These are phyloP conservation scores for Theobroma grandiflorum DNA, from an alignment of 441 rosid species.

Conservation along the genomic window DNA sequence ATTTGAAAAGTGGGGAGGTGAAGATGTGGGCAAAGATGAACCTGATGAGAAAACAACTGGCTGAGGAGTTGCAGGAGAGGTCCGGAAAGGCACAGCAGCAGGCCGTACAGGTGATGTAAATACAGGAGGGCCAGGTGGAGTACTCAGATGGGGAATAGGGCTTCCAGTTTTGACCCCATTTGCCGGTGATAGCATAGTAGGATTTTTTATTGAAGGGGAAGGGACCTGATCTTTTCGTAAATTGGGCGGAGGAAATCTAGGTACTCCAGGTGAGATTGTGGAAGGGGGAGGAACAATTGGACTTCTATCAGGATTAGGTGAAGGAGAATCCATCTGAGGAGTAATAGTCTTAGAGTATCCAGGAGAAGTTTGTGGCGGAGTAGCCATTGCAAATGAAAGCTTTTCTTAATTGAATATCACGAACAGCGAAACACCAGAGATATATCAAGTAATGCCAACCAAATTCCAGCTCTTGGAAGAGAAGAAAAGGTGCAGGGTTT, in stretches of 20 bases:
- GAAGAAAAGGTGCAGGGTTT: not conserved
- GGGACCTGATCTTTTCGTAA: constrained; percentile 67
- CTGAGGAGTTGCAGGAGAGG: constrained; percentile 93
- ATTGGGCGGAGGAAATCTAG: constrained; percentile 69
- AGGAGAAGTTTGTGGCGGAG: constrained; percentile 54
- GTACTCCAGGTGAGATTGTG: constrained; percentile 54
- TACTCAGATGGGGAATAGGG: constrained; percentile 79
- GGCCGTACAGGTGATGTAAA: constrained; percentile 94
- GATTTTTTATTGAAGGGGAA: constrained; percentile 65
- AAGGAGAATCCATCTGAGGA: constrained; percentile 54
- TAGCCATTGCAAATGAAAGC: constrained; percentile 60
- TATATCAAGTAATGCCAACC: constrained; percentile 10
- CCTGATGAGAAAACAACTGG: constrained; percentile 83
- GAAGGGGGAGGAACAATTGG: constrained; percentile 59
- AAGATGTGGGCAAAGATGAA: constrained; percentile 78
- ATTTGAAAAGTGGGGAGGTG: constrained; percentile 83
- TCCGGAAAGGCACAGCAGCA: constrained; percentile 94
- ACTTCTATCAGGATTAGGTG: constrained; percentile 52
- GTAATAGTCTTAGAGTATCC: constrained; percentile 51
- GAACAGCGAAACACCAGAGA: not conserved
- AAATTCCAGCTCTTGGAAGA: constrained; percentile 19
- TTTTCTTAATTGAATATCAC: constrained; percentile 18
- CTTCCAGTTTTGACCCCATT: constrained; percentile 75
- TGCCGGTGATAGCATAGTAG: constrained; percentile 61
- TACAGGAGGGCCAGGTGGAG: constrained; percentile 96